Evolutionary conservation across 495 filamentous ascomycete species (phyloP).

Genomic region (Tuber brumale): DNA sequence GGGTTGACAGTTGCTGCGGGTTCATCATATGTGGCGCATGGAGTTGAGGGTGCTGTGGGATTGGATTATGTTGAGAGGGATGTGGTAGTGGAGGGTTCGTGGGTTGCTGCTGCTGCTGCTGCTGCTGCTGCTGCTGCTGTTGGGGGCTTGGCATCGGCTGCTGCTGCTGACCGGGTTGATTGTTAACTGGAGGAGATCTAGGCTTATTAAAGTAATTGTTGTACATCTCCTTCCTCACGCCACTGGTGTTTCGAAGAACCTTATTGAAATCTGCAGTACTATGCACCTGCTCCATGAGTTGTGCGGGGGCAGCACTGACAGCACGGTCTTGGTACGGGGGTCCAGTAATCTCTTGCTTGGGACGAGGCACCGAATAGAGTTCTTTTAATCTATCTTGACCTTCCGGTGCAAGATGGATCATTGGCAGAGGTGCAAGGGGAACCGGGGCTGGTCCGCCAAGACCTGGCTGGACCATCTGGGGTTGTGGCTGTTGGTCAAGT

Average conservation of each 20-base stretch:
- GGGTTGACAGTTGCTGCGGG: constrained; percentile 44
- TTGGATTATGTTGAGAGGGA: constrained; percentile 52
- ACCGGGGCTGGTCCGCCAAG: constrained; percentile 59
- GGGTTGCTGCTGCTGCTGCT: constrained; percentile 48
- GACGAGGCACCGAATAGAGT: constrained; percentile 74
- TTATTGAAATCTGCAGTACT: constrained; percentile 90
- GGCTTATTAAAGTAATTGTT: constrained; percentile 55
- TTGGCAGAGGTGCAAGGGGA: constrained; percentile 65
- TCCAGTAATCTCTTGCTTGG: constrained; percentile 83
- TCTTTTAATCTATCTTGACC: constrained; percentile 65
- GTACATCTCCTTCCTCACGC: constrained; percentile 61
- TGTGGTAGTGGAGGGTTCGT: constrained; percentile 49
- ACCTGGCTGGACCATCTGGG: constrained; percentile 62
- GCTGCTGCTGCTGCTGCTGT: constrained; percentile 48
- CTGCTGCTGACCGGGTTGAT: constrained; percentile 56
- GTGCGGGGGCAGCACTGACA: constrained; percentile 68
- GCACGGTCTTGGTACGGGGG: constrained; percentile 82
- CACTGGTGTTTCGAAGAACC: constrained; percentile 64
- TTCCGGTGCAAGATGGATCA: constrained; percentile 68
- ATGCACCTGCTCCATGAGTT: constrained; percentile 79
- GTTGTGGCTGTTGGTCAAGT: constrained; percentile 49
- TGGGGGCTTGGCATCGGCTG: constrained; percentile 48
- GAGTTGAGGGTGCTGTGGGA: constrained; percentile 47
- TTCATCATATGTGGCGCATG: constrained; percentile 42
- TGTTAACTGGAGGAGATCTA: constrained; percentile 58